phyloP scores from a whole-genome alignment of 345 rosid species.

The Schrenkiella parvula region DNA sequence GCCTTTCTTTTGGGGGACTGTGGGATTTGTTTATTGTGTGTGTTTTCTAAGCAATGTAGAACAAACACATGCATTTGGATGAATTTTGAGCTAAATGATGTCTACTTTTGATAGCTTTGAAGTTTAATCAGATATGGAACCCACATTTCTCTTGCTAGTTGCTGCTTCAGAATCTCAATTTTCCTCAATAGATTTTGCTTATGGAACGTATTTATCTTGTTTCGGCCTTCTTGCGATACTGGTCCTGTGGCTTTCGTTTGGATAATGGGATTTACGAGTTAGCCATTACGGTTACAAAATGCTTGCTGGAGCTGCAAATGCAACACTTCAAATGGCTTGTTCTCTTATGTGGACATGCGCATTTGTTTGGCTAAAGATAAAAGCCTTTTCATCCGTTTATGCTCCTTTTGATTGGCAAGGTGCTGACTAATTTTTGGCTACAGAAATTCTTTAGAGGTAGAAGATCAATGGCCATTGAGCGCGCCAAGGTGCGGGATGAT shows the following conservation, averaged over 20 bases:
- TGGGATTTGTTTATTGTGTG: background rate
- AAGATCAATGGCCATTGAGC: constrained; percentile 63
- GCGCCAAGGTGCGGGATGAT: constrained; percentile 54
- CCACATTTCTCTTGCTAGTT: background rate
- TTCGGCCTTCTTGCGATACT: background rate
- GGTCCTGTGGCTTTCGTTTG: background rate
- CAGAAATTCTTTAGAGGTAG: constrained; percentile 99
- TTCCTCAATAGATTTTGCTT: background rate
- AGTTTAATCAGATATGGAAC: background rate
- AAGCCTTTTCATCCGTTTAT: background rate
- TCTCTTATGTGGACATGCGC: background rate
- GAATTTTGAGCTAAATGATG: background rate
- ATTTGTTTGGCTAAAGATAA: background rate
- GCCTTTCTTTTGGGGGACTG: background rate
- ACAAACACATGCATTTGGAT: background rate
- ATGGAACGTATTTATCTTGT: background rate
- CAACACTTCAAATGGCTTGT: background rate
- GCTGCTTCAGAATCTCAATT: background rate
- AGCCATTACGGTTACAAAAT: background rate
- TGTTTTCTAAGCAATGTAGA: constrained; percentile 23
- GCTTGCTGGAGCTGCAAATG: constrained; percentile 1
- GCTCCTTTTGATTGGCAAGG: constrained; percentile 17
- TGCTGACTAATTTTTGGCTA: constrained; percentile 40
- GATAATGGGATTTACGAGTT: constrained; percentile 13
- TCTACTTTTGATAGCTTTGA: background rate